phyloP scores from a whole-genome alignment of 179 eudicot species.

The Gypsophila paniculata region DNA sequence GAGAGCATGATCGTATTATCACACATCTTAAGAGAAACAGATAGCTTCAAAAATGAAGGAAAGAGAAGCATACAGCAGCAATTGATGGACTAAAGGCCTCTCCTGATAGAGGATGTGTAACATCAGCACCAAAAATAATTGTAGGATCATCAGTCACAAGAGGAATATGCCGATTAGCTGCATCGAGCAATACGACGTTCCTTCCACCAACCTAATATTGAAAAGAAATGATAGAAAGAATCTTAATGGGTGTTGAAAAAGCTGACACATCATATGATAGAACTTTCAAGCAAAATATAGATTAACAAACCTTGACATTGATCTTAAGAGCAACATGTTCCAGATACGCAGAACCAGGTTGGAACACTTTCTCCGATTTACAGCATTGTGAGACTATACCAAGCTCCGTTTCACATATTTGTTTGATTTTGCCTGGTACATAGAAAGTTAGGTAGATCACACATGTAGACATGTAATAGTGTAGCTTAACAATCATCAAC shows the following conservation, averaged over 20 bases:
- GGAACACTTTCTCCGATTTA: background rate
- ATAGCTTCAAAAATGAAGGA: background rate
- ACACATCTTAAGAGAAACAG: too few relatives aligned
- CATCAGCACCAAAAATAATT: constrained; percentile 66
- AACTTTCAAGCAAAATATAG: background rate
- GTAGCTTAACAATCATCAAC: background rate
- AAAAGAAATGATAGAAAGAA: background rate
- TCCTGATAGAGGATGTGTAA: constrained; percentile 59
- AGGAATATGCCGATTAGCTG: constrained; percentile 23
- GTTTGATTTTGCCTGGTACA: constrained; percentile 17
- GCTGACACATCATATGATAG: background rate
- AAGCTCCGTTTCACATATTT: constrained; percentile 25
- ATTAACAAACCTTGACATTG: constrained; percentile 22
- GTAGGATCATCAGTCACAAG: constrained; percentile 37
- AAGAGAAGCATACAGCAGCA: constrained; percentile 48
- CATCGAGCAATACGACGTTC: constrained; percentile 32
- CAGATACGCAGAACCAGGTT: background rate
- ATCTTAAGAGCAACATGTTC: constrained; percentile 17
- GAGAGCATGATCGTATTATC: background rate
- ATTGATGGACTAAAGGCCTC: constrained; percentile 64
- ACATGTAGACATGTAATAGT: background rate
- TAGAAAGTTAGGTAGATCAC: background rate
- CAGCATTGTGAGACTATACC: constrained; percentile 23
- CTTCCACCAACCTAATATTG: constrained; percentile 45
- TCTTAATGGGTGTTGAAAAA: background rate